Evolutionary conservation across 192 early-diverging fungal genomes (phyloP).

Genomic region (Gamsiella multidivaricata): DNA sequence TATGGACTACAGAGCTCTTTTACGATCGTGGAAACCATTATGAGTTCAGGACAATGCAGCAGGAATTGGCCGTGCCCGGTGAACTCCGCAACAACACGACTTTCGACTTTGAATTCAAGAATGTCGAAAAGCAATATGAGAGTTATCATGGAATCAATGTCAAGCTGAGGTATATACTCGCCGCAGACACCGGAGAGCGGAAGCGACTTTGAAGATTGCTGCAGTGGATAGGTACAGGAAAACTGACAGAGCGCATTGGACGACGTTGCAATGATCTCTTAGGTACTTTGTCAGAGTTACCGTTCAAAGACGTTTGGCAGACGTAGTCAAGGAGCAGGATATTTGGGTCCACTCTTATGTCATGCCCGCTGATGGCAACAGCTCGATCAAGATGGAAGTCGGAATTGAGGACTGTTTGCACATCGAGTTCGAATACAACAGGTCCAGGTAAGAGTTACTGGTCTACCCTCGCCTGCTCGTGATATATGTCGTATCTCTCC

Average conservation of each 20-base stretch:
- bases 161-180: slow-evolving; percentile 84
- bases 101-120: slow-evolving; percentile 98
- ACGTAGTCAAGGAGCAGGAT: slow-evolving; percentile 92
- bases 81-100: slow-evolving; percentile 83
- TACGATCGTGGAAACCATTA: slow-evolving; percentile 95
- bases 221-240: no score
- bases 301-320: slow-evolving; percentile 85
- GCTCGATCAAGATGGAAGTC: slow-evolving; percentile 99
- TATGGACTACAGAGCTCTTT: slow-evolving; percentile 79
- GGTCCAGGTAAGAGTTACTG: slow-evolving; percentile 94
- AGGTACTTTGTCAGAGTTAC: slow-evolving; percentile 97
- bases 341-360: slow-evolving; percentile 99
- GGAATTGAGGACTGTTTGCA: slow-evolving; percentile 99
- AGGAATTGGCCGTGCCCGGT: slow-evolving; percentile 95
- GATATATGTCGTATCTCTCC: neutral
- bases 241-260: no score
- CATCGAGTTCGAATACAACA: slow-evolving; percentile 99
- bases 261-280: no score
- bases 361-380: slow-evolving; percentile 91
- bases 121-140: slow-evolving; percentile 99
- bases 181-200: no score
- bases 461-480: no score
- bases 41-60: slow-evolving; percentile 92
- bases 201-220: no score
- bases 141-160: slow-evolving; percentile 98